Percentiles rank a stretch among this genome's conserved stretches.
phyloP scores from a whole-genome alignment of 2,329 filamentous ascomycete species.

The Byssochlamys sp. region DNA sequence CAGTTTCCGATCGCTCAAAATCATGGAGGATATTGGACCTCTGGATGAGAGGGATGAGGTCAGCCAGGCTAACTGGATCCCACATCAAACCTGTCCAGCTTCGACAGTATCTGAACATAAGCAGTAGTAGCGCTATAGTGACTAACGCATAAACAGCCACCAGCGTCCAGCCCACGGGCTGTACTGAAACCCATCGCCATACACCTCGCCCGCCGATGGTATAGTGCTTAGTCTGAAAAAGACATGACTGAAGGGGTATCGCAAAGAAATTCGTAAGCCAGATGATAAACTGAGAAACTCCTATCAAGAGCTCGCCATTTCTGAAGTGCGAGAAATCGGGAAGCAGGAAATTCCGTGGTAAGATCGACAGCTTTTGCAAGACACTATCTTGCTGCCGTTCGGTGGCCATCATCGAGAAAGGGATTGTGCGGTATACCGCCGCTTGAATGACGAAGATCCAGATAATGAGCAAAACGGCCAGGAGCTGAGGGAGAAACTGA shows the following conservation, averaged over 20 bases:
- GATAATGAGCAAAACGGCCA: conserved; percentile 62
- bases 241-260: conserved; percentile 67
- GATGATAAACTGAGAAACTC: conserved; percentile 56
- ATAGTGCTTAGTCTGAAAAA: conserved; percentile 60
- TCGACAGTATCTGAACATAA: conserved; percentile 56
- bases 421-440: conserved; percentile 65
- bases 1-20: conserved; percentile 60
- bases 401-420: conserved; percentile 68
- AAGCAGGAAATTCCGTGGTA: conserved; percentile 56
- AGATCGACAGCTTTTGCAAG: conserved; percentile 51
- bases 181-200: conserved; percentile 74
- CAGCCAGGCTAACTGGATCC: conserved; percentile 74
- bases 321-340: conserved; percentile 60
- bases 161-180: conserved; percentile 68
- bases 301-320: conserved; percentile 58
- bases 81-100: conserved; percentile 68
- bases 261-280: conserved; percentile 68
- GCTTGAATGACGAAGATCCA: conserved; percentile 67
- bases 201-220: conserved; percentile 46
- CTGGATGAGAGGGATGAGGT: conserved; percentile 67
- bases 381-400: conserved; percentile 52
- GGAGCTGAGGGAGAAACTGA: conserved; percentile 69
- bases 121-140: conserved; percentile 45
- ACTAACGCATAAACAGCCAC: conserved; percentile 64
- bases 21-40: conserved; percentile 68